Percentiles rank a stretch among this genome's conserved stretches.
Evolutionary conservation across 2,329 filamentous ascomycete genomes (phyloP).

Genomic region (Fusarium multiceps): DNA sequence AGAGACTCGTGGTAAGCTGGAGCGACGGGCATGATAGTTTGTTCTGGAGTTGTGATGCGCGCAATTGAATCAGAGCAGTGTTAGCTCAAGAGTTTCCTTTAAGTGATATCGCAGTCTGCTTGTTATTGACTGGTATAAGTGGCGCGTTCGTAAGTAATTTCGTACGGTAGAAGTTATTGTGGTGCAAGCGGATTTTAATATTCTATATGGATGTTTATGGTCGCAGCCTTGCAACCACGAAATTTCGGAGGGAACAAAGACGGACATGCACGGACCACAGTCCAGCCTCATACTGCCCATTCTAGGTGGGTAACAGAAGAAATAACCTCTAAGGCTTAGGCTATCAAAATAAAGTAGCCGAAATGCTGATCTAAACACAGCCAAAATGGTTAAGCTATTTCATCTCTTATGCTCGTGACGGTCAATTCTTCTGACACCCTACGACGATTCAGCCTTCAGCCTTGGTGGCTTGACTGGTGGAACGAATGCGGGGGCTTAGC

Average conservation of each 20-base stretch:
- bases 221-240: constrained; percentile 22
- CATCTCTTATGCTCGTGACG: too few species aligned
- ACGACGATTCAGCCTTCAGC: constrained; percentile 9
- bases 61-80: background rate
- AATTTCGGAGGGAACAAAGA: constrained; percentile 7
- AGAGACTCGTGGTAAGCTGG: constrained; percentile 77
- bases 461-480: constrained; percentile 30
- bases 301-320: too few species aligned
- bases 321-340: too few species aligned
- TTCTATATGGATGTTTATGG: background rate
- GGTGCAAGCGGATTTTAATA: background rate
- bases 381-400: too few species aligned
- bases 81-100: background rate
- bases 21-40: constrained; percentile 44
- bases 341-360: too few species aligned
- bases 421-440: too few species aligned
- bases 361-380: too few species aligned
- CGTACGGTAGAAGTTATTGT: background rate
- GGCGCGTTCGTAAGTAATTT: background rate
- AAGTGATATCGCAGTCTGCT: background rate
- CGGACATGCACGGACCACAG: constrained; percentile 27
- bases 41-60: constrained; percentile 13
- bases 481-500: background rate
- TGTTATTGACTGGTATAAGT: background rate
- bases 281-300: constrained; percentile 18